Base-by-base conservation (phyloP, 2,329 filamentous ascomycete genomes). In the Ascochyta viciae-villosae region DNA sequence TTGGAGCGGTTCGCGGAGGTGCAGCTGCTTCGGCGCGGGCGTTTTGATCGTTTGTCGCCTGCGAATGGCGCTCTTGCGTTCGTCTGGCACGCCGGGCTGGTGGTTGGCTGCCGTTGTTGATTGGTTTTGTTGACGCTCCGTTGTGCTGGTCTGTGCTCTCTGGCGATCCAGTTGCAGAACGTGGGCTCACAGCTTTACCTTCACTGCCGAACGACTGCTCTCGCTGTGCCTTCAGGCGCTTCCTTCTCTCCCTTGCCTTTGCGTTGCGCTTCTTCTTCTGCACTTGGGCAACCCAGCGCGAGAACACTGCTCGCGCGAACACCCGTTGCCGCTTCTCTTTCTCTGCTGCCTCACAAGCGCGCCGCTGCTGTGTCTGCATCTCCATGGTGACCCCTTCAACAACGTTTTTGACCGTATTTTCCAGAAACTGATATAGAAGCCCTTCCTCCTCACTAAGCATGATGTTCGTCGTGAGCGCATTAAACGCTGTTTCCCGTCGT, bases 361-460 rank as follows among this genome's bases (percentile, higher is more conserved):
- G 54, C 49, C 49, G 57, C 50, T 41, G 57, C 46, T 74, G 67
- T 51, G 76, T 68, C 57, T 72, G 68, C 47, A 77, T 70, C 50
- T 65, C 66, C 33, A 75, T 54, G 45, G 74, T 54, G 42, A 71
- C 71, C 31, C 71, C 65, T 3, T 67, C 63, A n/a, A 78, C 72
- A 10, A 77, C 66, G 10, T 71, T 66, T 4, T 66, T 62, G 23
- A 76, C 67, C 42, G 66, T 63, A 41, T 75, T 77, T 39, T 81
- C 77, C 24, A 82, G 62, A 52, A 75, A 81, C 51, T 82, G 79
- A 50, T 76, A 68, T 33, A 82, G 61, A 19, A 81, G 65, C n/a
- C 80, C 80, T 1, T 70, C 62, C n/a, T 66, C 63, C 0, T 69
- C 65, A 27, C 76, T 70, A 1, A 75, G 62, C n/a, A 78, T 68